These are phyloP conservation scores for Fusarium burgessii DNA, from an alignment of 2,329 filamentous ascomycete genomes.

Conservation along the genomic window DNA sequence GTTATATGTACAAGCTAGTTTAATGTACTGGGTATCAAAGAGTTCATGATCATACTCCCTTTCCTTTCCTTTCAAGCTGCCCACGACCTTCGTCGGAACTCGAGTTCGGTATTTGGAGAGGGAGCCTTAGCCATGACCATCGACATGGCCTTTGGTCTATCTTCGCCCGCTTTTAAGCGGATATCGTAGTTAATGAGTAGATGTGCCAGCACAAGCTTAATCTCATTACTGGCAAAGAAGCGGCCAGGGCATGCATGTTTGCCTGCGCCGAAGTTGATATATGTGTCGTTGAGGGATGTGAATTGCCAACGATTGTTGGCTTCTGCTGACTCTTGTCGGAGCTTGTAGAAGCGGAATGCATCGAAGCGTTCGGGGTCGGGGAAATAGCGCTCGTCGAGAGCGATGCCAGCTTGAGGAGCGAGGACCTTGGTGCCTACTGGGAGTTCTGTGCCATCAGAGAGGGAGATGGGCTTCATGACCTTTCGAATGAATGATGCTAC, in stretches of 20 bases:
- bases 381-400: conserved; percentile 56
- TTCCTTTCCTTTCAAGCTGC: conserved; percentile 28
- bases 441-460: conserved; percentile 59
- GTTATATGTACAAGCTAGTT: conserved; percentile 27
- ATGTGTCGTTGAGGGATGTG: conserved; percentile 56
- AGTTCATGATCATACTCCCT: conserved; percentile 3
- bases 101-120: conserved; percentile 55
- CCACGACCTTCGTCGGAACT: conserved; percentile 54
- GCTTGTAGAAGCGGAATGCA: conserved; percentile 61
- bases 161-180: conserved; percentile 53
- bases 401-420: conserved; percentile 56
- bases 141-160: conserved; percentile 54
- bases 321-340: conserved; percentile 54
- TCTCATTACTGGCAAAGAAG: conserved; percentile 61
- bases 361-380: conserved; percentile 59
- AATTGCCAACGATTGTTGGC: conserved; percentile 58
- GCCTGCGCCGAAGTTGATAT: conserved; percentile 62
- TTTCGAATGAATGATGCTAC: conserved; percentile 60
- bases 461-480: conserved; percentile 58
- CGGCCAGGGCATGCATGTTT: conserved; percentile 62
- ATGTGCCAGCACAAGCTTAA: conserved; percentile 59
- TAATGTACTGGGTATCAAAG: conserved; percentile 32
- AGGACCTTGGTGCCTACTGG: conserved; percentile 58
- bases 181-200: conserved; percentile 59
- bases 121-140: conserved; percentile 57